A percentile compares a stretch with the other conserved stretches of the same genome.
phyloP scores from a whole-genome alignment of 306 rosid genomes.

The Psophocarpus tetragonolobus region DNA sequence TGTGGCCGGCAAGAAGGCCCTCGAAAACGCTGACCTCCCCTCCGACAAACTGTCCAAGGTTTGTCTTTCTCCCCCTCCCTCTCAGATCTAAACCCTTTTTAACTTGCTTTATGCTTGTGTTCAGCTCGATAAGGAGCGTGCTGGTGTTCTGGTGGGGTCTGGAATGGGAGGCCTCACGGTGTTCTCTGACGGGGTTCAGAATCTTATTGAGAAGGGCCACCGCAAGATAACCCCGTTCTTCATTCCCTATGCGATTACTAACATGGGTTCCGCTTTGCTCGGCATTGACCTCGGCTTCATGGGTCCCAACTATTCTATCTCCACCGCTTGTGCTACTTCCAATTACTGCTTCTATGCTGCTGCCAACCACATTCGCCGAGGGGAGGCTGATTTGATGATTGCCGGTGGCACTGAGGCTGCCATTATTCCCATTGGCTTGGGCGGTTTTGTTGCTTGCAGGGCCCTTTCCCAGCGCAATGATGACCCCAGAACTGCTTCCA shows the following conservation, averaged over 20 bases:
- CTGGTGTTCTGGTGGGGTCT: slow-evolving; percentile 93
- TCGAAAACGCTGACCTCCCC: slow-evolving; percentile 77
- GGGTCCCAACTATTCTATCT: slow-evolving; percentile 96
- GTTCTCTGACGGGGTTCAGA: slow-evolving; percentile 82
- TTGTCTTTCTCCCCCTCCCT: background rate
- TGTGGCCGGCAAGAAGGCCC: slow-evolving; percentile 94
- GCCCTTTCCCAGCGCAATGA: slow-evolving; percentile 96
- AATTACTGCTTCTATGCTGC: slow-evolving; percentile 96
- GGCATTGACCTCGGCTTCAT: slow-evolving; percentile 90
- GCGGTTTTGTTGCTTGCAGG: slow-evolving; percentile 96
- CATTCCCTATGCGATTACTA: slow-evolving; percentile 93
- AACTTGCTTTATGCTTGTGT: background rate
- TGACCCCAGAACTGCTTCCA: slow-evolving; percentile 96
- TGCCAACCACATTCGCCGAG: slow-evolving; percentile 96
- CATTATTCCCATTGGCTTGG: slow-evolving; percentile 87
- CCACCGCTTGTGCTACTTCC: slow-evolving; percentile 98
- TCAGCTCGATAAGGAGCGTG: slow-evolving; percentile 83
- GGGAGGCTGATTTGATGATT: slow-evolving; percentile 95
- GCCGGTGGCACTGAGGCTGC: slow-evolving; percentile 99
- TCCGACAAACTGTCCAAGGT: slow-evolving; percentile 69
- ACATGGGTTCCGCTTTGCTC: slow-evolving; percentile 96
- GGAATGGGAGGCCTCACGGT: slow-evolving; percentile 97
- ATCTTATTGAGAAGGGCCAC: slow-evolving; percentile 82
- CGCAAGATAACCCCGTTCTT: slow-evolving; percentile 91
- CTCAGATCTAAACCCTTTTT: slow-evolving; percentile 21